phyloP scores from a whole-genome alignment of 306 rosid species.

The Prosopis cineraria region DNA sequence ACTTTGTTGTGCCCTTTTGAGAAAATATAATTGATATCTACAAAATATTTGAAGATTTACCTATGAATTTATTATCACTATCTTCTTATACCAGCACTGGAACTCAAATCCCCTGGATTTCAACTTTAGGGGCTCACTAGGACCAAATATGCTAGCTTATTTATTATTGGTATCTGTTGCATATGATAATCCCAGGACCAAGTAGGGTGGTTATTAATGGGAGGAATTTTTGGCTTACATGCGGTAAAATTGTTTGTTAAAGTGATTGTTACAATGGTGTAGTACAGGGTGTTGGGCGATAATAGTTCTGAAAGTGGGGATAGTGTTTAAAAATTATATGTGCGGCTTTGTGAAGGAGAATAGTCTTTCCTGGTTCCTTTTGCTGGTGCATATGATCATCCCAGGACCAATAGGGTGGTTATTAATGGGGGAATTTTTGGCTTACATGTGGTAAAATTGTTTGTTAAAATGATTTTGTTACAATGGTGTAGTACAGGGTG shows the following conservation, averaged over 20 bases:
- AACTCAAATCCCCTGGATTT: neutral
- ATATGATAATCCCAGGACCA: neutral
- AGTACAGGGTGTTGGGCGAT: neutral
- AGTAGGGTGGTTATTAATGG: constrained; percentile 1
- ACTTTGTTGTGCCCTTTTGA: neutral
- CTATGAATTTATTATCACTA: neutral
- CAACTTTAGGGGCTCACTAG: neutral
- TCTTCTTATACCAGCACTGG: too few species aligned
- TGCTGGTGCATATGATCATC: neutral
- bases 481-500: neutral
- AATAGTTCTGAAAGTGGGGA: neutral
- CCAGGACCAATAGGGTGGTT: too few species aligned
- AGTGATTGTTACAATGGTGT: constrained; percentile 1
- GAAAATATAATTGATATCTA: neutral
- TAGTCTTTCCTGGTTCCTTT: constrained; percentile 2
- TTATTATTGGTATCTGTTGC: constrained; percentile 13
- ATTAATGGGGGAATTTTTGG: too few species aligned
- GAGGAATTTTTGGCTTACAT: constrained; percentile 19
- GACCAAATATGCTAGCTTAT: neutral
- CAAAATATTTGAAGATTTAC: neutral
- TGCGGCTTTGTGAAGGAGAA: constrained; percentile 7
- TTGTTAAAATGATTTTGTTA: too few species aligned
- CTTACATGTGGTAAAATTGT: too few species aligned
- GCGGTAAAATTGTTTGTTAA: constrained; percentile 8
- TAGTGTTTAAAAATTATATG: constrained; percentile 5